Percentiles rank a stretch among this genome's conserved stretches.
phyloP scores from a whole-genome alignment of 2,329 filamentous ascomycete genomes.

The Fusarium sp. region DNA sequence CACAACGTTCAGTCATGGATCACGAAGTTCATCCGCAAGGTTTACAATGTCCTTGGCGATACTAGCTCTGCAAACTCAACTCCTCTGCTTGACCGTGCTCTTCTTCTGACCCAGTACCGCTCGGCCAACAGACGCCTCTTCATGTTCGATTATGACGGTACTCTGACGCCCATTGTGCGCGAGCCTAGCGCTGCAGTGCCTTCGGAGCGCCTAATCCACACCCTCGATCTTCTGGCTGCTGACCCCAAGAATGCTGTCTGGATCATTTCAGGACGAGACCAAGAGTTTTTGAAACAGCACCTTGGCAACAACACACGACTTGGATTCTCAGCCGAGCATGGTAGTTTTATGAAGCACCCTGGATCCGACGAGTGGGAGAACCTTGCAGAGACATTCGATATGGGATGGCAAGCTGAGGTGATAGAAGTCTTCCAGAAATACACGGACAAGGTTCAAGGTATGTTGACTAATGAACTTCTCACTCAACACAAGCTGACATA shows the following conservation, averaged over 20 bases:
- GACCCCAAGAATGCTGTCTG: constrained; percentile 91
- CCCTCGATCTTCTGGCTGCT: constrained; percentile 81
- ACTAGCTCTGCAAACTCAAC: constrained; percentile 82
- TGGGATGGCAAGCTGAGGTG: constrained; percentile 92
- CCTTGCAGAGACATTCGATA: constrained; percentile 85
- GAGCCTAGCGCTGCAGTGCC: constrained; percentile 92
- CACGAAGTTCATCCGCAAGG: constrained; percentile 79
- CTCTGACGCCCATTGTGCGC: constrained; percentile 92
- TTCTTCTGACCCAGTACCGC: constrained; percentile 80
- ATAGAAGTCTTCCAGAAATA: constrained; percentile 88
- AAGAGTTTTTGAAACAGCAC: constrained; percentile 89
- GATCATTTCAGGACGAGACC: constrained; percentile 97
- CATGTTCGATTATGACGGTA: constrained; percentile 99
- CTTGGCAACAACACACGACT: constrained; percentile 91
- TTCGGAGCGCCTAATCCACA: constrained; percentile 83
- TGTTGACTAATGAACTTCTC: constrained; percentile 47
- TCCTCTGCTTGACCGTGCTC: constrained; percentile 81
- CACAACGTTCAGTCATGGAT: constrained; percentile 92
- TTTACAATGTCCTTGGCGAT: constrained; percentile 83
- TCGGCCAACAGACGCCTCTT: constrained; percentile 84
- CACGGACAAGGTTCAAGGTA: constrained; percentile 87
- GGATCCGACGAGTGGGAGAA: constrained; percentile 86
- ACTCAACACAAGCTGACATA: constrained; percentile 14
- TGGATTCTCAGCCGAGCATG: constrained; percentile 97
- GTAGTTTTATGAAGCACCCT: constrained; percentile 92